Conservation (phyloP, 1,284 basidiomycete genomes). For the Malassezia nana region DNA sequence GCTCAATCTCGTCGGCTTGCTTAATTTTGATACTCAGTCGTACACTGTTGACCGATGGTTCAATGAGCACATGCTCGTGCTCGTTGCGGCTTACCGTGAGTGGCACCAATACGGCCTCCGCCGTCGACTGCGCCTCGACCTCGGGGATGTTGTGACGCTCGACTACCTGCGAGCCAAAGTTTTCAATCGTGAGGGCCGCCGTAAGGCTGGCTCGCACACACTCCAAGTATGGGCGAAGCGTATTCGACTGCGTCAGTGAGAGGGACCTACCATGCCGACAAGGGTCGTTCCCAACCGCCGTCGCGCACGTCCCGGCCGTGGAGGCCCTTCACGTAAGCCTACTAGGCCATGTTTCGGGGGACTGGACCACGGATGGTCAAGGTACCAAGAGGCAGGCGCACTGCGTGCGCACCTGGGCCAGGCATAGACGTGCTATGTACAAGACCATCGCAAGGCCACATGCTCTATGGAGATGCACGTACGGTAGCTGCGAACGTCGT, state of each 20-base stretch:
- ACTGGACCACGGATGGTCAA: no score
- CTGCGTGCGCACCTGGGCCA: no score
- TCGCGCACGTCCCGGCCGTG: not conserved
- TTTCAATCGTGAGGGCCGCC: conserved; percentile 90
- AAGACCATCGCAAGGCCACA: no score
- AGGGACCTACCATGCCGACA: conserved; percentile 11
- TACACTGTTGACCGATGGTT: conserved; percentile 92
- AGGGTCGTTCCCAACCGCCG: not conserved
- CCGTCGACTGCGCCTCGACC: conserved; percentile 34
- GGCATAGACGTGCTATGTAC: no score
- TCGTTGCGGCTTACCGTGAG: conserved; percentile 90
- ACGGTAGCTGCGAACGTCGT: not conserved
- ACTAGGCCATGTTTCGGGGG: not conserved
- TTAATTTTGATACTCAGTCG: conserved; percentile 95
- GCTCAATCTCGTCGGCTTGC: conserved; percentile 97
- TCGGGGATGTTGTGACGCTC: conserved; percentile 91
- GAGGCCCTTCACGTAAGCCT: conserved; percentile 1
- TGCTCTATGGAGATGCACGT: no score
- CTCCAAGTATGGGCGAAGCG: conserved; percentile 83
- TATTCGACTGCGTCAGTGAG: conserved; percentile 52
- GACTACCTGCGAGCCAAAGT: conserved; percentile 94
- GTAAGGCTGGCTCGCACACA: conserved; percentile 91
- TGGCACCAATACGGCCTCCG: conserved; percentile 76
- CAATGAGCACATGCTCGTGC: conserved; percentile 90
- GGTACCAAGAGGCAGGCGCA: not conserved